These are phyloP conservation scores for Paramecium sonneborni DNA, from an alignment of 73 alveolate genomes.

Conservation along the genomic window DNA sequence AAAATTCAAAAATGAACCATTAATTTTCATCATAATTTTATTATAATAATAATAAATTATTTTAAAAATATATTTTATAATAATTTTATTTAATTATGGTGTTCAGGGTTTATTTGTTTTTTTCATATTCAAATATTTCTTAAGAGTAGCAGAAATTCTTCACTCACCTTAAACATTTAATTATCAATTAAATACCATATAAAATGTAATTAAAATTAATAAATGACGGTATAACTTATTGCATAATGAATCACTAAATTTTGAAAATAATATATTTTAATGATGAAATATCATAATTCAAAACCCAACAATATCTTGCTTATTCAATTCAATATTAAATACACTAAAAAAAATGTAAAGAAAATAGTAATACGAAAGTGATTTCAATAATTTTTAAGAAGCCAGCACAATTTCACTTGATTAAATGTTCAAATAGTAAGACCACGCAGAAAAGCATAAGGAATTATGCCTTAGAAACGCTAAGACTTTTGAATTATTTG, in stretches of 20 bases:
- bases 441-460: neutral
- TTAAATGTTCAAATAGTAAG: neutral
- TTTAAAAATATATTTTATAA: neutral
- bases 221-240: neutral
- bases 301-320: neutral
- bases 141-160: neutral
- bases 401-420: neutral
- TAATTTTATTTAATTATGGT: neutral
- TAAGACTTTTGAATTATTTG: neutral
- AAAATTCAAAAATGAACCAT: neutral
- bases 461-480: neutral
- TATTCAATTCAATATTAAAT: neutral
- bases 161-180: neutral
- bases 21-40: neutral
- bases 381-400: neutral
- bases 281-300: conserved; percentile 3
- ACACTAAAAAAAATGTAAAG: conserved; percentile 25
- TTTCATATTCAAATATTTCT: neutral
- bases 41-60: neutral
- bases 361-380: neutral
- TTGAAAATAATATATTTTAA: neutral
- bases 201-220: neutral
- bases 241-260: neutral
- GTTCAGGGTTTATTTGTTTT: neutral
- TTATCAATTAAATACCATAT: neutral